Evolutionary conservation across 805 yeast species (phyloP).

Genomic region (Ogataea naganishii): DNA sequence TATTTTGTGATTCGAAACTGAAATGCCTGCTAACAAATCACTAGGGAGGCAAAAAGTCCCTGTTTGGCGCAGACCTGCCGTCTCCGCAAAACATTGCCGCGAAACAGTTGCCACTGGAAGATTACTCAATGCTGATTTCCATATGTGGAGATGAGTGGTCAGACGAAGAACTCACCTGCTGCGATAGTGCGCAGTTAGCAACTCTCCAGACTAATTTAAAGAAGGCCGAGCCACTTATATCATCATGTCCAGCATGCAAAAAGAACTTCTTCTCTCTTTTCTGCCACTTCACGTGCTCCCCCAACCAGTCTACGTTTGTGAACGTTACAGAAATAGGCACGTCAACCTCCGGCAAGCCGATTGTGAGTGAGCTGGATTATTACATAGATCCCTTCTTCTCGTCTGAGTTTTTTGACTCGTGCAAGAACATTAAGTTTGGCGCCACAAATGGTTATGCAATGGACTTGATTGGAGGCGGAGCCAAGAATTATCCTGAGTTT

Average conservation of each 20-base stretch:
- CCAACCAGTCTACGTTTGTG: constrained; percentile 69
- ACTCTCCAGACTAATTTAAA: constrained; percentile 50
- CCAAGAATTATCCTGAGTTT: constrained; percentile 60
- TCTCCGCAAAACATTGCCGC: constrained; percentile 56
- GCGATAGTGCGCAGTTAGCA: constrained; percentile 54
- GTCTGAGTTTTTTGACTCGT: constrained; percentile 61
- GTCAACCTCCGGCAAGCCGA: constrained; percentile 40
- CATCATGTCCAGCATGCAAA: constrained; percentile 91
- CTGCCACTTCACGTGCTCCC: constrained; percentile 85
- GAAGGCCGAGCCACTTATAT: constrained; percentile 71
- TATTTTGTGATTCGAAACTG: constrained; percentile 1
- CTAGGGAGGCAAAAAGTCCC: constrained; percentile 68
- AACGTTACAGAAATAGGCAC: constrained; percentile 48
- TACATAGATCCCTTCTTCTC: constrained; percentile 57
- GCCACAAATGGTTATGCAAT: constrained; percentile 95
- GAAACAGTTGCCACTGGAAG: constrained; percentile 33
- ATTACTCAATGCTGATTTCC: constrained; percentile 35
- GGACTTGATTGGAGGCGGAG: constrained; percentile 98
- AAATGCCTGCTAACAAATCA: neutral
- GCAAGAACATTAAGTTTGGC: constrained; percentile 82
- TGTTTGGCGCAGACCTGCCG: constrained; percentile 76
- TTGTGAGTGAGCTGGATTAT: constrained; percentile 67
- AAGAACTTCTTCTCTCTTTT: constrained; percentile 78
- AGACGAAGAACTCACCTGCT: constrained; percentile 47
- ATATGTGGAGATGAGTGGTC: constrained; percentile 72